Conservation (phyloP, 768 basidiomycete species). For the Amanita exitialis region DNA sequence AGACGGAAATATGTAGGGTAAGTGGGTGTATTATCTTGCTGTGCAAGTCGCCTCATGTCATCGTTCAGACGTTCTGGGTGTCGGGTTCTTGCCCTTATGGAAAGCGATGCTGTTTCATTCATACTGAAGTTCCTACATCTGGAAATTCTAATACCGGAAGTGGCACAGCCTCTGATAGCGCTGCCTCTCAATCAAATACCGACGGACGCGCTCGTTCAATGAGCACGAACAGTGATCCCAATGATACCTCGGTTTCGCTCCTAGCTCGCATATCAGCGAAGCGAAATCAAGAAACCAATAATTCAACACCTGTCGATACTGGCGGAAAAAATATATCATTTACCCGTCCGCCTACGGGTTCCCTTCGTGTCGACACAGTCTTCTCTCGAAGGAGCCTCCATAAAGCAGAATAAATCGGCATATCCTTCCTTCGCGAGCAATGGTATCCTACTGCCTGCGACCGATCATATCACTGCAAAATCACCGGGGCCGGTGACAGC, state of each 20-base stretch:
- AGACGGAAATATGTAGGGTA: conserved; percentile 90
- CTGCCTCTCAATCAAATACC: conserved; percentile 40
- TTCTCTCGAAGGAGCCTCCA: conserved; percentile 42
- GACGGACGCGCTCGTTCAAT: conserved; percentile 57
- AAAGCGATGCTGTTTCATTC: conserved; percentile 90
- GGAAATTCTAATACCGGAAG: conserved; percentile 42
- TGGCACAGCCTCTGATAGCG: conserved; percentile 28
- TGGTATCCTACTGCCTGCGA: conserved; percentile 46
- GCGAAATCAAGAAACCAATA: conserved; percentile 40
- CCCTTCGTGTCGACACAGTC: conserved; percentile 70
- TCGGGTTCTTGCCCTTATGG: conserved; percentile 91
- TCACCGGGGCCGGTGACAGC: conserved; percentile 78
- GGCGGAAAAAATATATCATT: conserved; percentile 40
- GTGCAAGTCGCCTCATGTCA: not conserved
- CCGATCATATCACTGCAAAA: conserved; percentile 50
- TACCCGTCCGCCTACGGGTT: conserved; percentile 57
- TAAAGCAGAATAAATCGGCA: conserved; percentile 79
- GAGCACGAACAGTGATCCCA: conserved; percentile 74
- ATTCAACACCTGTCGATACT: conserved; percentile 46
- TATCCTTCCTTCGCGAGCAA: conserved; percentile 62
- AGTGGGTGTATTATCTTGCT: conserved; percentile 16
- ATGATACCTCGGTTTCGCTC: conserved; percentile 60
- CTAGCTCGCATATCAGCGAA: conserved; percentile 69
- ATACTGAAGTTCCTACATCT: conserved; percentile 72
- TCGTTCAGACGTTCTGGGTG: conserved; percentile 78